Percentiles rank a stretch among this genome's conserved stretches.
Conservation (phyloP, 306 rosid species). For the Quercus berberidifolia region DNA sequence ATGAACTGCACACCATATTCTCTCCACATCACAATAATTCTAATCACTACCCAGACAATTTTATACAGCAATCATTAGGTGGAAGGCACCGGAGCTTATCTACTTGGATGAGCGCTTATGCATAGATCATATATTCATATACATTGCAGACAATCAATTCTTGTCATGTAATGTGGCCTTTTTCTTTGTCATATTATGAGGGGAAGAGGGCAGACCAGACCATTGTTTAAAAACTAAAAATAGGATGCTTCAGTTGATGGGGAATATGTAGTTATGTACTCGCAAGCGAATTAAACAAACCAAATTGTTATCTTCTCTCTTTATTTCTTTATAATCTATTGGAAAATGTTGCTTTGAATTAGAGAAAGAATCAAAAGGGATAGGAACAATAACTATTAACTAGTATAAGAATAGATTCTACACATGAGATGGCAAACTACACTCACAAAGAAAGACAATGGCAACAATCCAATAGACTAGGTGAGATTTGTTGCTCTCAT, state of each 20-base stretch:
- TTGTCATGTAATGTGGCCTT: not conserved
- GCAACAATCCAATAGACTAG: conserved; percentile 1
- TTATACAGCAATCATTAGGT: too few relatives aligned
- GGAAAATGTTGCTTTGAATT: not conserved
- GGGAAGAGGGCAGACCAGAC: not conserved
- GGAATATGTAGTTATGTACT: not conserved
- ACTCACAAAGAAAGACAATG: not conserved
- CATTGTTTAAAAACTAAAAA: not conserved
- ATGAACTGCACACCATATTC: too few relatives aligned
- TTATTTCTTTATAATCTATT: not conserved
- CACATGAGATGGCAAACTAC: conserved; percentile 2
- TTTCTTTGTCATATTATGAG: not conserved
- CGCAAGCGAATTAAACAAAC: not conserved
- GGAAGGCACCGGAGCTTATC: too few relatives aligned
- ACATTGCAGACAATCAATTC: too few relatives aligned
- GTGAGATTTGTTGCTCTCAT: conserved; percentile 1
- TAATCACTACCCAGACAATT: too few relatives aligned
- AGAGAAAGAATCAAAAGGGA: not conserved
- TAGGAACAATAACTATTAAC: not conserved
- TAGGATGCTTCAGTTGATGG: not conserved
- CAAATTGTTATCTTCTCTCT: conserved; percentile 22
- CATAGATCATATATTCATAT: too few relatives aligned
- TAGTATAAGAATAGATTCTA: conserved; percentile 1
- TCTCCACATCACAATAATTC: too few relatives aligned
- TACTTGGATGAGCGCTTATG: too few relatives aligned